These are phyloP conservation scores for Paragyromitra xinjiangensis DNA, from an alignment of 495 filamentous ascomycete genomes.

Conservation along the genomic window DNA sequence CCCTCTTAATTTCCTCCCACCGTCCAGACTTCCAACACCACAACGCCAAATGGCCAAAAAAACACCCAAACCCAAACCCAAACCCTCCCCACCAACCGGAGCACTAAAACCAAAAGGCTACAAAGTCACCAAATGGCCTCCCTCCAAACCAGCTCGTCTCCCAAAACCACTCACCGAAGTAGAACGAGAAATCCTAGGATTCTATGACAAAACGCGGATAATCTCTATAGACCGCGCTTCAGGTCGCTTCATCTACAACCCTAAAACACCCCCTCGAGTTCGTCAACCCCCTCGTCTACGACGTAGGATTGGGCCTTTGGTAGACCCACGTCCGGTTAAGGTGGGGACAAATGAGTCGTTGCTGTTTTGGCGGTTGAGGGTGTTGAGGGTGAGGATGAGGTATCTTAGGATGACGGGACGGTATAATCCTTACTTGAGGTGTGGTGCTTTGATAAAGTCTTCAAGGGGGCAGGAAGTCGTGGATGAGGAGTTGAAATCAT, in stretches of 20 bases:
- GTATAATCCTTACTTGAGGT: conserved; percentile 17
- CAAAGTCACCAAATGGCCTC: background rate
- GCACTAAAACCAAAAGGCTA: background rate
- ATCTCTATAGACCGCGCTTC: conserved; percentile 24
- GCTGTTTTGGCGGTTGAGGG: conserved; percentile 7
- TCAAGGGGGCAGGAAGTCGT: background rate
- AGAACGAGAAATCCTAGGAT: background rate
- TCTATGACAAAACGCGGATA: conserved; percentile 5
- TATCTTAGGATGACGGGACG: background rate
- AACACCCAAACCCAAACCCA: background rate
- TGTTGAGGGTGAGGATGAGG: conserved; percentile 9
- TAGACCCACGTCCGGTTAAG: background rate
- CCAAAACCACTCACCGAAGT: background rate
- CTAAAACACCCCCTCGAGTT: background rate
- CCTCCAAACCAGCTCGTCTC: background rate
- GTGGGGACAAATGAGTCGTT: background rate
- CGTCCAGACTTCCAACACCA: background rate
- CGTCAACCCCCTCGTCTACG: background rate
- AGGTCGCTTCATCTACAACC: conserved; percentile 13
- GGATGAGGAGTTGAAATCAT: background rate
- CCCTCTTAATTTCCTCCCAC: no score
- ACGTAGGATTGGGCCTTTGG: background rate
- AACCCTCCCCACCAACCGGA: background rate
- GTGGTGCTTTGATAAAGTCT: background rate
- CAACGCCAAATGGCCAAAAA: conserved; percentile 7